These are phyloP conservation scores for Pseudonitzschia delicatissima DNA, from an alignment of 108 stramenopile species.

Conservation along the genomic window DNA sequence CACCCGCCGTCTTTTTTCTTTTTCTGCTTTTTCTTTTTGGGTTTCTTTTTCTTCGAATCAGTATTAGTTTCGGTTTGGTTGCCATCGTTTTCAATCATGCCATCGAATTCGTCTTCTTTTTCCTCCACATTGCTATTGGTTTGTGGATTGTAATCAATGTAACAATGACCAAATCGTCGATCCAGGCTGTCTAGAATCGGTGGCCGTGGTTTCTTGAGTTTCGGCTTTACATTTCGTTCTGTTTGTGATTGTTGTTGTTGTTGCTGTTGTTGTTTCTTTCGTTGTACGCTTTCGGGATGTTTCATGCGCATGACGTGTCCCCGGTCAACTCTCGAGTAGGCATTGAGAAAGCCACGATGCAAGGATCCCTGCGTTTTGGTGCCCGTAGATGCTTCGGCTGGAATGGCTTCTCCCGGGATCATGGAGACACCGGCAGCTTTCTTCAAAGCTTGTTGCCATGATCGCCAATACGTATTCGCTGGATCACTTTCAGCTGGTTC, in stretches of 20 bases:
- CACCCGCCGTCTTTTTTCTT: slow-evolving; percentile 27
- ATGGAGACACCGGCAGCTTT: too few species aligned
- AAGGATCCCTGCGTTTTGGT: slow-evolving; percentile 37
- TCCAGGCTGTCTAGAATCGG: slow-evolving; percentile 11
- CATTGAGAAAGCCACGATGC: slow-evolving; percentile 59
- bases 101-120: background rate
- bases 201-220: background rate
- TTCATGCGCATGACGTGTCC: slow-evolving; percentile 29
- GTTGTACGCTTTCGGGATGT: background rate
- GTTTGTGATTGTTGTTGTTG: too few species aligned
- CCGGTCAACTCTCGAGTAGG: slow-evolving; percentile 42
- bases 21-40: slow-evolving; percentile 1
- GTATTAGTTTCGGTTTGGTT: background rate
- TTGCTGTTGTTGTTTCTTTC: background rate
- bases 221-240: background rate
- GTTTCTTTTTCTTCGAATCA: background rate
- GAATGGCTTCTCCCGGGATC: background rate
- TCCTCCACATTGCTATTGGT: slow-evolving; percentile 6
- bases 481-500: too few species aligned
- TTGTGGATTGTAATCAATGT: too few species aligned
- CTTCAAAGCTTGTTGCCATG: too few species aligned
- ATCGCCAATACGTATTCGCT: too few species aligned
- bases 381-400: background rate
- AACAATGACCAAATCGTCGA: slow-evolving; percentile 24
- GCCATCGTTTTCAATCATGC: background rate